phyloP scores from a whole-genome alignment of 2,329 filamentous ascomycete genomes.

The Fusarium sp. region DNA sequence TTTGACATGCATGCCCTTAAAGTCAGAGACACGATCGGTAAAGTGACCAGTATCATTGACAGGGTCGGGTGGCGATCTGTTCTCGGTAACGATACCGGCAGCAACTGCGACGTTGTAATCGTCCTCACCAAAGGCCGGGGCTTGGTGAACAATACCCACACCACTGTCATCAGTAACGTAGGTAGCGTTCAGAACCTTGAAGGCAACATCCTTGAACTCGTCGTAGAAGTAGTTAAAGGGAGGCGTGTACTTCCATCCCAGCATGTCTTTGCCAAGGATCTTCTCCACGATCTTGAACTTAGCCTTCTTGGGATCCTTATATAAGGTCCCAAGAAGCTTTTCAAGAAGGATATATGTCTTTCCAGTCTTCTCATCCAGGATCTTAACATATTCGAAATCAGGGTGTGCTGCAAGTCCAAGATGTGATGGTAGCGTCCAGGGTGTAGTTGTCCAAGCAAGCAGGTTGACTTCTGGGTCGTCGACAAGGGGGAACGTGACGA shows the following conservation, averaged over 20 bases:
- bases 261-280: conserved; percentile 84
- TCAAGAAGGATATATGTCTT: conserved; percentile 90
- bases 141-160: conserved; percentile 93
- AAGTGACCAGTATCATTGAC: conserved; percentile 88
- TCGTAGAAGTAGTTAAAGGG: conserved; percentile 92
- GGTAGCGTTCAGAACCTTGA: conserved; percentile 82
- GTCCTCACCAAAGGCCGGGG: conserved; percentile 94
- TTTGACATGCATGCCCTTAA: conserved; percentile 89
- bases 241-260: conserved; percentile 89
- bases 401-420: conserved; percentile 81
- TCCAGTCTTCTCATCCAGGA: conserved; percentile 82
- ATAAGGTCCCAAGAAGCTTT: conserved; percentile 81
- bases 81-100: conserved; percentile 80
- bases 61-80: conserved; percentile 85
- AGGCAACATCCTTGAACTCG: conserved; percentile 85
- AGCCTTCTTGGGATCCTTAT: conserved; percentile 96
- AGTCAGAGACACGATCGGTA: conserved; percentile 80
- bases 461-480: conserved; percentile 80
- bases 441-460: conserved; percentile 90
- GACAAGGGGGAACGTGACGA: conserved; percentile 86
- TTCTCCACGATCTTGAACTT: conserved; percentile 87
- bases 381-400: conserved; percentile 88
- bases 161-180: conserved; percentile 93
- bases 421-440: conserved; percentile 86
- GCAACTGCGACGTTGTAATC: conserved; percentile 88